phyloP scores from a whole-genome alignment of 805 yeast genomes.

The Yarrowia sp. region DNA sequence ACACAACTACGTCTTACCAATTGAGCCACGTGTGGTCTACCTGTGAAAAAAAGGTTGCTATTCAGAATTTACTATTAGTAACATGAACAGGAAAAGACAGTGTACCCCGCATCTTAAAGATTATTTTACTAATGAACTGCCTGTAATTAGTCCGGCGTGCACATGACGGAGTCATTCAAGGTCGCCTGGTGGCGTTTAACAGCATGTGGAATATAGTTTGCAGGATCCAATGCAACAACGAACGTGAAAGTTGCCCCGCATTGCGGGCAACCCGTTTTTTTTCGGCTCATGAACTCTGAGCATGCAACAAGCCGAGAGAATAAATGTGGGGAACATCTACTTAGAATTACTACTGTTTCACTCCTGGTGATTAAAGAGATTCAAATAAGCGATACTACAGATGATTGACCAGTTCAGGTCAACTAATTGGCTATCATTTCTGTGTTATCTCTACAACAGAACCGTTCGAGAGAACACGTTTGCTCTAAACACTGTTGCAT shows the following conservation, averaged over 20 bases:
- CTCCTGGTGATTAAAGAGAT: too few species aligned
- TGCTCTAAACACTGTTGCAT: conserved; percentile 4
- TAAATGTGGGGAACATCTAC: background rate
- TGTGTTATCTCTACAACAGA: too few species aligned
- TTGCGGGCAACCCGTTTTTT: conserved; percentile 22
- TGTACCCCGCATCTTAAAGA: background rate
- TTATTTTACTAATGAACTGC: background rate
- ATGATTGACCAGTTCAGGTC: too few species aligned
- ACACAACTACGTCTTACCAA: too few species aligned
- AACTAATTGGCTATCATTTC: too few species aligned
- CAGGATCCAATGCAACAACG: background rate
- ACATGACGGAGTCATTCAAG: too few species aligned
- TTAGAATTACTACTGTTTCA: too few species aligned
- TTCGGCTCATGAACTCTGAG: conserved; percentile 15
- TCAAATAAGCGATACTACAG: too few species aligned
- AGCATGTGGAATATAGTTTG: background rate
- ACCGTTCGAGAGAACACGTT: background rate
- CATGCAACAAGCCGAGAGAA: conserved; percentile 5
- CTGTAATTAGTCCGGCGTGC: background rate
- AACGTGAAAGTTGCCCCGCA: conserved; percentile 27
- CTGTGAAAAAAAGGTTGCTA: too few species aligned
- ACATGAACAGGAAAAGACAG: too few species aligned
- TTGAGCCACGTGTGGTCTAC: too few species aligned
- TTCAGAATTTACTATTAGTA: background rate
- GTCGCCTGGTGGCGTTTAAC: background rate